These are phyloP conservation scores for Vitis amurensis DNA, from an alignment of 164 flowering plant genomes.

Conservation along the genomic window DNA sequence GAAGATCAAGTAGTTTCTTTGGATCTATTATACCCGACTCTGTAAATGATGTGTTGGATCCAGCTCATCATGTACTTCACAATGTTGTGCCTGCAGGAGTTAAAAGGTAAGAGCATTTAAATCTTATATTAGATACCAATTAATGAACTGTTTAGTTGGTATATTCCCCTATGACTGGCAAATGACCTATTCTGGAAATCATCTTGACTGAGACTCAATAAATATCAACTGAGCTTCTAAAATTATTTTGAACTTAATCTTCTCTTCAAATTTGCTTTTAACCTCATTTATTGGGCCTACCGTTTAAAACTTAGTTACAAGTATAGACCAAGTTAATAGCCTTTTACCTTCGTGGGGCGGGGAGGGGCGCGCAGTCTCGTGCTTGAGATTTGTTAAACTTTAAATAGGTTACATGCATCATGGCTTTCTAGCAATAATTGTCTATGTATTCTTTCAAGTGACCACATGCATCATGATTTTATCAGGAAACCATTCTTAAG, in stretches of 20 bases:
- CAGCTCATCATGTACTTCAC: conserved; percentile 76
- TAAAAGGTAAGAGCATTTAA: conserved; percentile 50
- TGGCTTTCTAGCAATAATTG: no score
- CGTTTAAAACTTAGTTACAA: no score
- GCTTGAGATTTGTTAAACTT: no score
- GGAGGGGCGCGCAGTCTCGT: no score
- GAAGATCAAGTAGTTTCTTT: conserved; percentile 62
- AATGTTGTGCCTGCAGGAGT: conserved; percentile 79
- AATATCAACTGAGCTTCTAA: no score
- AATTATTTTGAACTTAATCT: no score
- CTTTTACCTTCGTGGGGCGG: no score
- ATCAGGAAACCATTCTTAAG: not conserved
- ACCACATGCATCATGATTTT: not conserved
- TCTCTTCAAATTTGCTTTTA: no score
- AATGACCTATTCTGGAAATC: not conserved
- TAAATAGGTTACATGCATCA: no score
- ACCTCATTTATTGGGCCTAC: no score
- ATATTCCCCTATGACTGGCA: not conserved
- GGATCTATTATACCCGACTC: conserved; percentile 74
- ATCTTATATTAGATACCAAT: not conserved
- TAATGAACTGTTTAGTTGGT: not conserved
- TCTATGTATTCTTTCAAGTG: not conserved
- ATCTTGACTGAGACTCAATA: not conserved
- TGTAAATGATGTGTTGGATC: conserved; percentile 70
- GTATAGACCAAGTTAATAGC: no score